Conservation (phyloP, 306 rosid species). For the Fagus sylvatica region DNA sequence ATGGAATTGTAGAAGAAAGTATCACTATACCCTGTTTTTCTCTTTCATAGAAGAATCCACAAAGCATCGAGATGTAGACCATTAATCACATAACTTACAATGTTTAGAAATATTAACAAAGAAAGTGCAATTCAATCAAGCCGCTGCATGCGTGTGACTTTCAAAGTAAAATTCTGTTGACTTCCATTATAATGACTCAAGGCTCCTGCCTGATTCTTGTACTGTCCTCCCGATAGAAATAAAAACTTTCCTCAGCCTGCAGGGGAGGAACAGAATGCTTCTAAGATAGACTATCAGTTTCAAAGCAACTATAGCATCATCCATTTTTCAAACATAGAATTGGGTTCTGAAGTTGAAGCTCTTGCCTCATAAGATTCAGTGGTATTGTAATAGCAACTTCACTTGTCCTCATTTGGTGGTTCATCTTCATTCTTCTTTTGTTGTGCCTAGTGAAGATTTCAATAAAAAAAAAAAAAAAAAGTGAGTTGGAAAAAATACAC, state of each 20-base stretch:
- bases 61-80: background rate
- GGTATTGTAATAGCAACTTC: conserved; percentile 4
- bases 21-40: background rate
- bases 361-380: conserved; percentile 10
- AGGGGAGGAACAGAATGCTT: conserved; percentile 4
- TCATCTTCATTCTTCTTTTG: conserved; percentile 33
- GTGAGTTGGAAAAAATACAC: background rate
- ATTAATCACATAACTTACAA: conserved; percentile 11
- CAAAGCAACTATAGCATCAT: background rate
- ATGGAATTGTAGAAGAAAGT: background rate
- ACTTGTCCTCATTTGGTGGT: conserved; percentile 33
- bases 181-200: background rate
- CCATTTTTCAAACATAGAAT: background rate
- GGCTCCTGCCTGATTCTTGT: background rate
- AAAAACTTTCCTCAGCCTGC: conserved; percentile 5
- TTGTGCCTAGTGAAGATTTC: conserved; percentile 2
- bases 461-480: background rate
- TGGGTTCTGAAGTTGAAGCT: background rate
- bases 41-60: background rate
- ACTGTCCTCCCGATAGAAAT: background rate
- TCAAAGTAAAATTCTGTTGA: background rate
- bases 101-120: background rate
- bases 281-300: background rate
- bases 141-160: background rate
- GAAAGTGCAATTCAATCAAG: background rate